Percentiles rank a stretch among this genome's conserved stretches.
phyloP scores from a whole-genome alignment of 305 asterid genomes.

The Vinca major region DNA sequence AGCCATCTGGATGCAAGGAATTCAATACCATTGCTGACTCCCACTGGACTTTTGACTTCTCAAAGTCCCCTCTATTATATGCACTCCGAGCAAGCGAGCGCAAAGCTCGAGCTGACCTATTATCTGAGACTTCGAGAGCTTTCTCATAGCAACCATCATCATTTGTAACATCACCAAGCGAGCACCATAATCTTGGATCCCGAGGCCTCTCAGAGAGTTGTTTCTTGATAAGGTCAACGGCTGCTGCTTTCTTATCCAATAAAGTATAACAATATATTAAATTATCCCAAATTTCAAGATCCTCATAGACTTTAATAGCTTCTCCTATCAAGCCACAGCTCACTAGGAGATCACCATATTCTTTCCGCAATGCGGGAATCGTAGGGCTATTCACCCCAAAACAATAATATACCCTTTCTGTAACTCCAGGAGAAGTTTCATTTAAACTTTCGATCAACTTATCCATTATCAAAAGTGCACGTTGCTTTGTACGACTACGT shows the following conservation, averaged over 20 bases:
- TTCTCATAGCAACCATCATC: conserved; percentile 65
- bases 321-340: conserved; percentile 89
- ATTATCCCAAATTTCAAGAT: conserved; percentile 98
- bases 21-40: conserved; percentile 87
- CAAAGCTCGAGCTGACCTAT: conserved; percentile 73
- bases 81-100: conserved; percentile 92
- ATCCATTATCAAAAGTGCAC: conserved; percentile 82
- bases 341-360: conserved; percentile 77
- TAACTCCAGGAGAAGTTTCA: conserved; percentile 48
- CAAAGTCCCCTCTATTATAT: conserved; percentile 73
- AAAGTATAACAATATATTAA: conserved; percentile 63
- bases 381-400: conserved; percentile 68
- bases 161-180: conserved; percentile 84
- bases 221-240: conserved; percentile 68
- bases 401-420: conserved; percentile 55
- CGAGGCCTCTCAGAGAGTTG: conserved; percentile 56
- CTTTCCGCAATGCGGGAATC: conserved; percentile 74
- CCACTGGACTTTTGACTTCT: conserved; percentile 67
- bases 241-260: conserved; percentile 90
- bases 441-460: conserved; percentile 58
- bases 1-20: conserved; percentile 83
- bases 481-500: conserved; percentile 88
- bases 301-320: conserved; percentile 75
- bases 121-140: conserved; percentile 78
- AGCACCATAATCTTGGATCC: conserved; percentile 90